Evolutionary conservation across 495 filamentous ascomycete genomes (phyloP), one percentile per base, ranked within the genome.

Genomic region (Baudoinia panamericana): DNA sequence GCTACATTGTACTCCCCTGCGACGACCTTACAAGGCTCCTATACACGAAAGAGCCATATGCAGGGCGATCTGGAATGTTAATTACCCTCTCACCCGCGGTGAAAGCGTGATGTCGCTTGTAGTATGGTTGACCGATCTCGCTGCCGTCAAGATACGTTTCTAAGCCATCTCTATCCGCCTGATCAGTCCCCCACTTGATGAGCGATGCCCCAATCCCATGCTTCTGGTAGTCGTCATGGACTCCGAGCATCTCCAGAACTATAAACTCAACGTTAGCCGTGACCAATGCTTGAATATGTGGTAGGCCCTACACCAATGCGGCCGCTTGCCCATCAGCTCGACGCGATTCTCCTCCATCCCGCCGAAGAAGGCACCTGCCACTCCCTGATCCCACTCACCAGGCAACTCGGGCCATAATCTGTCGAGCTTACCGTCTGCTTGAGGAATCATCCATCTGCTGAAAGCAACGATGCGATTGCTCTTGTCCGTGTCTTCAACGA

Each of bases 131-230:
- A 9, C 45, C 45, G 4, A 22, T 36, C 28, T 43, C 45, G 13
- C 29, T 37, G 17, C 25, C 45, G 17, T 49, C 45, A 4, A 49
- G 34, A 25, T 43, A 49, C n/a, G 45, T 39, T 12, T 45, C 31
- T 15, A 49, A 19, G 6, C 45, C 45, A 4, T 22, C 31, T 16
- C 15, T 21, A 19, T 49, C 45, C 2, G 45, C 45, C 16, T 41
- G 42, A 22, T 50, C 46, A 6, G 36, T 45, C 11, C 46, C 46
- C 43, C 43, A 41, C 36, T 50, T 46, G 27, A 50, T 46, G 30
- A 46, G 35, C 2, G 10, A 8, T 11, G 43, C 33, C 6, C 34
- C 46, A 13, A 48, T 43, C 4, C 45, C 45, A 6, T 13, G 32
- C 21, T 32, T 37, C 32, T 48, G 31, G 32, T 45, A 37, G 18